phyloP scores from a whole-genome alignment of 2,329 filamentous ascomycete species.

The Nigrospora oryzae region DNA sequence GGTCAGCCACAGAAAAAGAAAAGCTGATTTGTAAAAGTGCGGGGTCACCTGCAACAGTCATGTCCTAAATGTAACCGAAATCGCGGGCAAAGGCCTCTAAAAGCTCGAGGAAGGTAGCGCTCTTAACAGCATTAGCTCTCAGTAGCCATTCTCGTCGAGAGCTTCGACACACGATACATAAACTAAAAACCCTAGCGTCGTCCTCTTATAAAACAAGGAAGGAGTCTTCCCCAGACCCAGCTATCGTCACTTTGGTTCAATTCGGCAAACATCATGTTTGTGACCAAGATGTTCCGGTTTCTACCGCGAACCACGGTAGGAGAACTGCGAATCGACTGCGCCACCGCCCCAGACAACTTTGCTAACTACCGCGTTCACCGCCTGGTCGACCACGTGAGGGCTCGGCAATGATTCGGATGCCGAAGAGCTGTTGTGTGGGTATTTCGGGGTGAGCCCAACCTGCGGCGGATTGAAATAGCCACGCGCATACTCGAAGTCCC shows the following conservation, averaged over 20 bases:
- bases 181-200: background rate
- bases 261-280: slow-evolving; percentile 14
- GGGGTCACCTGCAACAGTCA: slow-evolving; percentile 19
- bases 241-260: slow-evolving; percentile 10
- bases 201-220: slow-evolving; percentile 26
- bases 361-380: slow-evolving; percentile 19
- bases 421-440: background rate
- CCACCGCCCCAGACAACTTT: slow-evolving; percentile 26
- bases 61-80: slow-evolving; percentile 22
- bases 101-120: slow-evolving; percentile 20
- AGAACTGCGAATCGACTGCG: slow-evolving; percentile 27
- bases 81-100: slow-evolving; percentile 14
- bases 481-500: background rate
- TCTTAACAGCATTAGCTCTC: slow-evolving; percentile 7
- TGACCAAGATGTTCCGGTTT: slow-evolving; percentile 28
- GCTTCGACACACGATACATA: too few species aligned
- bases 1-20: slow-evolving; percentile 19
- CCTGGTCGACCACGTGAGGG: slow-evolving; percentile 13
- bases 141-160: too few species aligned
- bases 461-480: slow-evolving; percentile 2
- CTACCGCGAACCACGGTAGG: slow-evolving; percentile 23
- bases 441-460: too few species aligned
- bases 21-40: slow-evolving; percentile 22
- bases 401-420: background rate
- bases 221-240: slow-evolving; percentile 26